A percentile compares a stretch with the other conserved stretches of the same genome.
These are phyloP conservation scores for Salix suchowensis DNA, from an alignment of 345 rosid species.

Conservation along the genomic window DNA sequence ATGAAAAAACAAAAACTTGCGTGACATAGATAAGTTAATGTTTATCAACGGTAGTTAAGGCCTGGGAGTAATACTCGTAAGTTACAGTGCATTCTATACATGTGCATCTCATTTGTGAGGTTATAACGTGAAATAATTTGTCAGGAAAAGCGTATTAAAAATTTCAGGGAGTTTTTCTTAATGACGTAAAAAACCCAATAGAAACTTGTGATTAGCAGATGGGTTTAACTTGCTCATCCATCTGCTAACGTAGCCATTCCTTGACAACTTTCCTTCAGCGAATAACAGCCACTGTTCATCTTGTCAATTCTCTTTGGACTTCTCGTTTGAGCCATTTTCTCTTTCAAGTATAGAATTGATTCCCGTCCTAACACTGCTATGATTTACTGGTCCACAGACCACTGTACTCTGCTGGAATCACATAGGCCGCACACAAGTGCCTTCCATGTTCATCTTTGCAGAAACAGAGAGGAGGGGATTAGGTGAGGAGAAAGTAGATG, in stretches of 20 bases:
- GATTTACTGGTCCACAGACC: slow-evolving; percentile 75
- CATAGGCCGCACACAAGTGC: slow-evolving; percentile 29
- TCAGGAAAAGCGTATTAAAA: too few species aligned
- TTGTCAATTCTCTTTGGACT: slow-evolving; percentile 71
- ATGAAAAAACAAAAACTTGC: too few species aligned
- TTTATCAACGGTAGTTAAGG: too few species aligned
- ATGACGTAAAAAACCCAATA: not conserved
- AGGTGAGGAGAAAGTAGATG: slow-evolving; percentile 58
- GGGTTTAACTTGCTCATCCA: not conserved
- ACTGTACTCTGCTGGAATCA: slow-evolving; percentile 52
- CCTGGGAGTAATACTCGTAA: too few species aligned
- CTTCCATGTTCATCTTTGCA: not conserved
- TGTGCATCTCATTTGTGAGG: too few species aligned
- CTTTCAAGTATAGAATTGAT: slow-evolving; percentile 51
- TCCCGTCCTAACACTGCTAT: slow-evolving; percentile 64
- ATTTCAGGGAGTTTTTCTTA: too few species aligned
- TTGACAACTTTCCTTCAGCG: slow-evolving; percentile 7
- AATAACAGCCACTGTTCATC: slow-evolving; percentile 56
- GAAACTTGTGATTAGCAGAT: not conserved
- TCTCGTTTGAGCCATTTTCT: slow-evolving; percentile 42
- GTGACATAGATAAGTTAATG: too few species aligned
- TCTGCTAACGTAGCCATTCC: slow-evolving; percentile 4
- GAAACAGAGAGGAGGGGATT: slow-evolving; percentile 33
- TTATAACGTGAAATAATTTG: too few species aligned
- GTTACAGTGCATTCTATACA: too few species aligned